Base-by-base conservation (phyloP, 2,329 filamentous ascomycete species). In the Trichoderma atrobrunneum region DNA sequence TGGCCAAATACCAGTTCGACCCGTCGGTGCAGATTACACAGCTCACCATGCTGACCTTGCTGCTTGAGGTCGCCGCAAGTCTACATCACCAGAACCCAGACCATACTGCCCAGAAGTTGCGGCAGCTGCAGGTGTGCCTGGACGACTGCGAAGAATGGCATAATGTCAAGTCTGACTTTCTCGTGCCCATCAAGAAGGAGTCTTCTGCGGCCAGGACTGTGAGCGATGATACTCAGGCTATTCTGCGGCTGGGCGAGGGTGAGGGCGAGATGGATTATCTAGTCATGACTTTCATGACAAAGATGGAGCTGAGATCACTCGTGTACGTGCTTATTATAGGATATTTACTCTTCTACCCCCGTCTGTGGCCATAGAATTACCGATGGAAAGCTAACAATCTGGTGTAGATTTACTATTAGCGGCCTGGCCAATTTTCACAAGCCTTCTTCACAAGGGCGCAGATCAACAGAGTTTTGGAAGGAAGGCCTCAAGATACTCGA, bases 1-100 rank as follows among this genome's bases (percentile, higher is more conserved):
- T 90, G 7, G 86, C 91, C 72, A 93, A 91, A 75, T 87, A 91
- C 69, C 93, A 95, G 78, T 84, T 92, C 12, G 88, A 92, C 51
- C 85, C 87, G 1, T 85, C 87, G n/a, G 85, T 88, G 57, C 85
- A 87, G 57, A 87, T 93, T 51, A 88, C 90, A 7, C 92, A 93
- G 76, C 85, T 94, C 18, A 87, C 90, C 70, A 85, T 90, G 2
- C 79, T 95, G 64, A 85, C 90, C 14, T 85, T 92, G 68, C 85
- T 92, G 60, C 83, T 94, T 21, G 92, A 95, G 77, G 85, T 95
- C 26, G 87, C 89, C 2, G 93, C 91, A 76, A 90, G 89, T 76
- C 82, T 95, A 66, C 87, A 90, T 70, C 86, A 89, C 71, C 90
- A 90, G 73, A 86, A 85, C 36, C 86, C 88, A 0, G 85, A 89